phyloP scores from a whole-genome alignment of 345 rosid species.

The Erodium maritimum region DNA sequence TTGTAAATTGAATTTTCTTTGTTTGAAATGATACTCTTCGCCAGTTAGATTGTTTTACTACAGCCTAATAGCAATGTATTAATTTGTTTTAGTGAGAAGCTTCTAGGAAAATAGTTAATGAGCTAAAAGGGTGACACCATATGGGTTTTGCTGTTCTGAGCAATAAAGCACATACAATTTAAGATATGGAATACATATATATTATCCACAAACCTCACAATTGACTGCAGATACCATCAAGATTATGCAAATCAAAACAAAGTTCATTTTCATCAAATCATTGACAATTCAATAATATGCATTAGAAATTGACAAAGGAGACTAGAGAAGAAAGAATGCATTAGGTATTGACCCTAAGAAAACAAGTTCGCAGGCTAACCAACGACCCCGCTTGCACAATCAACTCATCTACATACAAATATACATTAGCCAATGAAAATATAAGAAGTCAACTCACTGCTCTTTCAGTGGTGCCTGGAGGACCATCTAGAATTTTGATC shows the following conservation, averaged over 20 bases:
- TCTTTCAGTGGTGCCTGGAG: constrained; percentile 25
- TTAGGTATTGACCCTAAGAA: neutral
- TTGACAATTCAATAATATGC: neutral
- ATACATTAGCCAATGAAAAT: neutral
- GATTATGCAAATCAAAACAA: neutral
- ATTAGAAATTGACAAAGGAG: neutral
- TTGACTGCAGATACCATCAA: neutral
- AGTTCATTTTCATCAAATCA: neutral
- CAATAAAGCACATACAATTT: neutral
- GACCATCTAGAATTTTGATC: constrained; percentile 30
- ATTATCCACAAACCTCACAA: neutral
- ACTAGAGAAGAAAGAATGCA: neutral
- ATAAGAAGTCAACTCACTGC: constrained; percentile 18
- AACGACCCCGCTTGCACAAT: neutral
- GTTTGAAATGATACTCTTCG: no score
- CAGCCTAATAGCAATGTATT: neutral
- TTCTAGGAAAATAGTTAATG: neutral
- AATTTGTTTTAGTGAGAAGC: neutral
- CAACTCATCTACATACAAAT: neutral
- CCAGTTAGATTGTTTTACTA: neutral
- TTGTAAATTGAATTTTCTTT: no score
- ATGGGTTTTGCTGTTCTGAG: neutral
- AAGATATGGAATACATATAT: neutral
- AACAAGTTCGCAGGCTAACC: no score
- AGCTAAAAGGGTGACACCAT: neutral